Base-by-base conservation (phyloP, 1,284 basidiomycete genomes). In the Lignosus rhinocerotis region DNA sequence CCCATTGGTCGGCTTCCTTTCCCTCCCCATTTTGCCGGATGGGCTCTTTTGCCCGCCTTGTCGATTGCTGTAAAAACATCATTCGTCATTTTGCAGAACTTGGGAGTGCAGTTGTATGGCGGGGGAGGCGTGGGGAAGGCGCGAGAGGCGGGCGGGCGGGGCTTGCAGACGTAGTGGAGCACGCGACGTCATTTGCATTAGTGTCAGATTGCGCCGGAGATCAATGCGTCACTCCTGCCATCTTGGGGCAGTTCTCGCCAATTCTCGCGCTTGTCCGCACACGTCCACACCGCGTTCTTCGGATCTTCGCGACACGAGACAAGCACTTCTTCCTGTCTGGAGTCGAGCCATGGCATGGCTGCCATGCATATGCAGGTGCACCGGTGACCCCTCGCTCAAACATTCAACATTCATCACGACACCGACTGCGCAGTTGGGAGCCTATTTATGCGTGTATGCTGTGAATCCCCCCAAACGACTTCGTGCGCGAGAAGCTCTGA, bases 201-300 rank as follows among this genome's bases (percentile, higher is more conserved):
- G 51, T 73, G 73, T 59, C 73, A 75, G 71, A 80, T 76, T 62
- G 74, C 75, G 58, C 77, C 80, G 70, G 78, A 75, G 72, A 81
- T 81, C 73, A 77, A 70, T 78, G 67, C 80, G 80, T 65, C 62
- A 64, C 36, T 33, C 38, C 51, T 56, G 32, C 56, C 56, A 41
- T 55, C 33, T 46, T 3, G 12, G 31, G 51, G 14, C 51, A 31
- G 32, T 36, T 42, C 32, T 44, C 12, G 31, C 50, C 17, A 58
- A 41, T 42, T 49, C 34, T 47, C n/a, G 41, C 41, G 34, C 46
- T 33, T 46, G 17, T 38, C 16, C 38, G 17, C 44, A 38, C 33
- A 19, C 30, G 12, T 34, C 25, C 17, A 51, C 5, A 32, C 34
- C 53, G 45, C 19, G 33, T 33, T 50, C 48, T 50, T 38, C 48